phyloP scores from a whole-genome alignment of 257 asterid genomes.

The Cordia subcordata region DNA sequence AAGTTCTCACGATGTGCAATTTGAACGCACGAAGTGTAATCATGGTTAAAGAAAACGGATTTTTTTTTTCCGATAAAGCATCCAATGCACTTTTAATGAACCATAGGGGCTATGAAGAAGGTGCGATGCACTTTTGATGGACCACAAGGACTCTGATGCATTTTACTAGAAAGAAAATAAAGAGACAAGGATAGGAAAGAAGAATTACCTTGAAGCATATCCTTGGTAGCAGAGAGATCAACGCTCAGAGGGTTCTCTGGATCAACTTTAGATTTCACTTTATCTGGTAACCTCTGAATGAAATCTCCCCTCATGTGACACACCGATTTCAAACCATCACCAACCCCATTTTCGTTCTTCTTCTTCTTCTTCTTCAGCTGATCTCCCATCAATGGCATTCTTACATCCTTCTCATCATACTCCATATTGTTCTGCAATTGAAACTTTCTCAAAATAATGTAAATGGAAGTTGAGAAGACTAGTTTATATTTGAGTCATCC shows the following conservation, averaged over 20 bases:
- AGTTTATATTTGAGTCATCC: too few species aligned
- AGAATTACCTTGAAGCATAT: slow-evolving; percentile 31
- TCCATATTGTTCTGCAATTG: background rate
- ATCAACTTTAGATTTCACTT: slow-evolving; percentile 33
- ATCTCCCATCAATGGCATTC: slow-evolving; percentile 2
- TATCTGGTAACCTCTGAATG: slow-evolving; percentile 34
- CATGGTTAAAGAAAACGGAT: too few species aligned
- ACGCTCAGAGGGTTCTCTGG: slow-evolving; percentile 23
- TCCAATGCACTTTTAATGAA: too few species aligned
- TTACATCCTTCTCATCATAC: background rate
- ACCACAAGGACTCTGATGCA: too few species aligned
- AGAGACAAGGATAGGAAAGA: background rate
- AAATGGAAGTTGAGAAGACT: too few species aligned
- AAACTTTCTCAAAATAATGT: background rate
- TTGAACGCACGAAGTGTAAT: too few species aligned
- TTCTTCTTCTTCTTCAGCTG: background rate
- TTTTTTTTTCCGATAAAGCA: too few species aligned
- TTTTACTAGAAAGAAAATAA: too few species aligned
- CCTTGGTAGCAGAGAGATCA: slow-evolving; percentile 27
- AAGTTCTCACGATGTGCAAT: too few species aligned
- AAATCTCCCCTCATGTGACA: slow-evolving; percentile 32
- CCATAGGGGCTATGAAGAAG: too few species aligned
- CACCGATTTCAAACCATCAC: slow-evolving; percentile 12
- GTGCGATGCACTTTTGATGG: too few species aligned
- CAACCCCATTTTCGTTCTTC: background rate